Conservation (phyloP, 805 yeast genomes). For the Kuraishia hungarica region DNA sequence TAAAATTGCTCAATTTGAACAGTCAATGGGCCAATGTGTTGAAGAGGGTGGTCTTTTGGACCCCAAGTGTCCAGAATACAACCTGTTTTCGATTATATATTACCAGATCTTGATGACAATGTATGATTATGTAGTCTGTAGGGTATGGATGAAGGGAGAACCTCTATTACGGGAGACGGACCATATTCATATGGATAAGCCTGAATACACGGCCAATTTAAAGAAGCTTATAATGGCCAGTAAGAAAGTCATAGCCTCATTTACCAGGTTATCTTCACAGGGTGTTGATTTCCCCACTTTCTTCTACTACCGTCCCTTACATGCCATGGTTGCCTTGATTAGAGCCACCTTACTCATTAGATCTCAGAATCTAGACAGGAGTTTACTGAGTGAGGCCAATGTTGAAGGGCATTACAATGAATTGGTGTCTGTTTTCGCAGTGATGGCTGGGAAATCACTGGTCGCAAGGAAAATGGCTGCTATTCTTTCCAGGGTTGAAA, state of each 20-base stretch:
- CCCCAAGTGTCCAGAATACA: slow-evolving; percentile 25
- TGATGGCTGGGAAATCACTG: slow-evolving; percentile 16
- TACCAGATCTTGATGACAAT: slow-evolving; percentile 42
- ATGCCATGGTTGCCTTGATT: slow-evolving; percentile 39
- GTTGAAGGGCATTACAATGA: slow-evolving; percentile 22
- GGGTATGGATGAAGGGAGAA: slow-evolving; percentile 23
- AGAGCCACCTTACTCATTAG: slow-evolving; percentile 36
- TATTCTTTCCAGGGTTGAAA: slow-evolving; percentile 24
- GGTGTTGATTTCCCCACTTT: slow-evolving; percentile 38
- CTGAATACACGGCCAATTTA: slow-evolving; percentile 28
- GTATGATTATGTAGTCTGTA: slow-evolving; percentile 43
- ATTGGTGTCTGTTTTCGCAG: slow-evolving; percentile 15
- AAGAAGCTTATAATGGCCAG: slow-evolving; percentile 34
- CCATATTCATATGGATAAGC: slow-evolving; percentile 8
- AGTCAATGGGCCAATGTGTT: slow-evolving; percentile 28
- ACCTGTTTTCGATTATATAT: slow-evolving; percentile 34
- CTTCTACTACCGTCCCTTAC: slow-evolving; percentile 45
- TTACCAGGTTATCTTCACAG: slow-evolving; percentile 29
- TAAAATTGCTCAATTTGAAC: slow-evolving; percentile 21
- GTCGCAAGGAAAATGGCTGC: slow-evolving; percentile 26
- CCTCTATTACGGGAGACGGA: slow-evolving; percentile 4
- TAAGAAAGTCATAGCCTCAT: slow-evolving; percentile 37
- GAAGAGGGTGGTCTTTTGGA: slow-evolving; percentile 30
- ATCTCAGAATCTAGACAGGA: slow-evolving; percentile 26
- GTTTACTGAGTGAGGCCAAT: slow-evolving; percentile 13